Conservation (phyloP, 441 rosid species). For the Eruca vesicaria region DNA sequence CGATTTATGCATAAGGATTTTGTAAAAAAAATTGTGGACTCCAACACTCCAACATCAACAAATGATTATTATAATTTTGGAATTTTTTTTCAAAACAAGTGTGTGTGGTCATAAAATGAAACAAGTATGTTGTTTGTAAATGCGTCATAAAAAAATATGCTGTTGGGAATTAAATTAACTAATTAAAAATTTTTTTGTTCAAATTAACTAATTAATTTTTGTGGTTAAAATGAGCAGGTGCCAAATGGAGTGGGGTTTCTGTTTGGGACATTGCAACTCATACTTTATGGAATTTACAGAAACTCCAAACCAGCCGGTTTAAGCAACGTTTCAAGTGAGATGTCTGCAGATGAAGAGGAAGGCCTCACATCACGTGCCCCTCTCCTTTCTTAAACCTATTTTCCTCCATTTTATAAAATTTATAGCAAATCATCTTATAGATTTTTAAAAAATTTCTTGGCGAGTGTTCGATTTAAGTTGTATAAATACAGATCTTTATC, state of each 20-base stretch:
- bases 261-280: slow-evolving; percentile 63
- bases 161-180: neutral
- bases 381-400: slow-evolving; percentile 25
- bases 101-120: neutral
- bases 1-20: neutral
- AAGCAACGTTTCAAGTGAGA: neutral
- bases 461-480: neutral
- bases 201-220: neutral
- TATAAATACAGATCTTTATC: neutral
- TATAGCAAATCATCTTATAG: neutral
- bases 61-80: neutral
- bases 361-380: slow-evolving; percentile 23
- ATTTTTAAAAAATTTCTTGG: neutral
- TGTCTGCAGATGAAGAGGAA: slow-evolving; percentile 31
- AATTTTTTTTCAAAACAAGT: neutral
- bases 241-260: slow-evolving; percentile 75
- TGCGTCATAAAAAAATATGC: neutral
- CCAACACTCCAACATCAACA: slow-evolving; percentile 18
- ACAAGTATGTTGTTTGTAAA: neutral
- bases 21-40: slow-evolving; percentile 4
- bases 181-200: neutral
- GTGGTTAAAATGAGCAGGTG: slow-evolving; percentile 39
- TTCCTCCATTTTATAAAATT: neutral
- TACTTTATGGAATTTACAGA: slow-evolving; percentile 63
- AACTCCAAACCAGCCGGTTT: slow-evolving; percentile 40